Conservation (phyloP, 345 rosid genomes). For the Salix suchowensis region DNA sequence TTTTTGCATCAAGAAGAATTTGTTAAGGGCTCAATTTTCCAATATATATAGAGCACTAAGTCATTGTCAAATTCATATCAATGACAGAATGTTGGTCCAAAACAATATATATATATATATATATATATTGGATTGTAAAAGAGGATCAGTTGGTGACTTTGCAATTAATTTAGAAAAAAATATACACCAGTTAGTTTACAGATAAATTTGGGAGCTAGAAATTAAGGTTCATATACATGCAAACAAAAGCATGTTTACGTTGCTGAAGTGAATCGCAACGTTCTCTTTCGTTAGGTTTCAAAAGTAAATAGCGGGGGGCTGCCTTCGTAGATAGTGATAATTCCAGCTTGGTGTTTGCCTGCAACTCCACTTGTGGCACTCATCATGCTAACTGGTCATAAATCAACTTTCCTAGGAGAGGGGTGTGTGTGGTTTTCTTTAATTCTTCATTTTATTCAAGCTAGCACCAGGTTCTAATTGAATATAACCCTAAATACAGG, state of each 20-base stretch:
- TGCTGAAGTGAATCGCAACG: neutral
- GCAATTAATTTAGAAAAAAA: neutral
- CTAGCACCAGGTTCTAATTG: no score
- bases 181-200: neutral
- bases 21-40: neutral
- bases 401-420: no score
- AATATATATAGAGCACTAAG: neutral
- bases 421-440: no score
- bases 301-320: no score
- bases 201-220: neutral
- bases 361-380: no score
- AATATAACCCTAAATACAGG: no score
- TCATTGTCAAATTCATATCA: neutral
- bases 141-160: neutral
- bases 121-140: neutral
- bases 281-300: neutral
- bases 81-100: neutral
- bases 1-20: neutral
- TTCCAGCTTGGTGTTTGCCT: no score
- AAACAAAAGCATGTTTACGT: neutral
- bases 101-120: neutral
- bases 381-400: no score
- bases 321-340: no score
- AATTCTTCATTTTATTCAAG: no score
- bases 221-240: no score